phyloP scores from a whole-genome alignment of 2,329 filamentous ascomycete genomes.

The Exserohilum turcica region DNA sequence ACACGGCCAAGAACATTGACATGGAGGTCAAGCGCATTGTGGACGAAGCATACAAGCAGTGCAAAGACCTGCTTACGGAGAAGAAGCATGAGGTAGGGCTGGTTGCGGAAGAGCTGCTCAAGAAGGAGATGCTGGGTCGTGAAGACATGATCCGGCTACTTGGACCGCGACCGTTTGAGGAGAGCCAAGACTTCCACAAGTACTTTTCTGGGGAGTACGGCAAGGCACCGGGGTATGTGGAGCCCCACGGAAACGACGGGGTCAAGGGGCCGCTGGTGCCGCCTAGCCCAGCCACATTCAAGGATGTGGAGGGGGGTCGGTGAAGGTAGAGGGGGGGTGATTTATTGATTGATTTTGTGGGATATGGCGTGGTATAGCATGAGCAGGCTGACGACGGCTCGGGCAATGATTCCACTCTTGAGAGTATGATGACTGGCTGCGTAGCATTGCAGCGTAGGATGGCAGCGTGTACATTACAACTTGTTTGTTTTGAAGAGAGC shows the following conservation, averaged over 20 bases:
- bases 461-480: constrained; percentile 1
- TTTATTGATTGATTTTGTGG: not conserved
- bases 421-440: constrained; percentile 6
- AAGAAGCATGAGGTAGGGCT: constrained; percentile 89
- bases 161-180: constrained; percentile 81
- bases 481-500: not conserved
- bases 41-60: constrained; percentile 90
- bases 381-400: constrained; percentile 1
- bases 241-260: constrained; percentile 39
- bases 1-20: constrained; percentile 91
- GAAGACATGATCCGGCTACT: constrained; percentile 92
- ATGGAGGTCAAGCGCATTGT: constrained; percentile 88
- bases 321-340: constrained; percentile 1
- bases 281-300: constrained; percentile 34
- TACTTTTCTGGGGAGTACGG: constrained; percentile 69
- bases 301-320: constrained; percentile 15
- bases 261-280: constrained; percentile 45
- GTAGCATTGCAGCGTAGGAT: not conserved
- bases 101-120: constrained; percentile 88
- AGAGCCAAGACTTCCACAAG: constrained; percentile 88
- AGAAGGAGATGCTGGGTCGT: constrained; percentile 86
- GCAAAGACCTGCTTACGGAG: constrained; percentile 77
- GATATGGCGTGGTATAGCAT: constrained; percentile 2
- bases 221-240: constrained; percentile 40
- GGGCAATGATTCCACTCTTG: constrained; percentile 13